These are phyloP conservation scores for Penicillium manginii DNA, from an alignment of 495 filamentous ascomycete species.

Conservation along the genomic window DNA sequence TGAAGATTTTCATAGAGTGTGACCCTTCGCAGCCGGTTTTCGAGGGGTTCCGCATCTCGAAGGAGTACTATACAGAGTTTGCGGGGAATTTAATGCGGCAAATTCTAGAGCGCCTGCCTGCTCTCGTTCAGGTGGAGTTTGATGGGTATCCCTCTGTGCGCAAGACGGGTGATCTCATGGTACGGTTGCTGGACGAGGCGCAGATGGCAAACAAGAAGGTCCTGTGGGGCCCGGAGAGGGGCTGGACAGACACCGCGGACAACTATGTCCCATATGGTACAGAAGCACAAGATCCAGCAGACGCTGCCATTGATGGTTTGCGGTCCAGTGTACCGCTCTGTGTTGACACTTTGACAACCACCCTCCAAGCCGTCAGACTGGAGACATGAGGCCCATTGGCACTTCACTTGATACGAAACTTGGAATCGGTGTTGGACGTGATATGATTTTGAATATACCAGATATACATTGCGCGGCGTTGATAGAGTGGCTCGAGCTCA, in stretches of 20 bases:
- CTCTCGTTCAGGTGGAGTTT: constrained; percentile 67
- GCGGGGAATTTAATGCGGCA: constrained; percentile 58
- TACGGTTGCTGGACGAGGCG: constrained; percentile 62
- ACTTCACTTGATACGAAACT: background rate
- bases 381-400: constrained; percentile 13
- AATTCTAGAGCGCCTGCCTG: constrained; percentile 63
- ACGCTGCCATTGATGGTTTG: constrained; percentile 23
- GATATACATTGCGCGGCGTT: constrained; percentile 26
- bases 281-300: constrained; percentile 7
- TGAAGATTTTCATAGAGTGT: constrained; percentile 78
- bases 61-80: constrained; percentile 78
- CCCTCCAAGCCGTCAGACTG: constrained; percentile 21
- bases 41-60: constrained; percentile 68
- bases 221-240: constrained; percentile 70
- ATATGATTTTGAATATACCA: constrained; percentile 17
- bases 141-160: constrained; percentile 75
- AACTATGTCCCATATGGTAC: constrained; percentile 34
- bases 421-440: constrained; percentile 5
- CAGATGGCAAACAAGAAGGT: constrained; percentile 55
- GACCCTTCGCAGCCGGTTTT: constrained; percentile 77
- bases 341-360: constrained; percentile 22
- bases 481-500: background rate
- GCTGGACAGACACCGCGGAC: constrained; percentile 56
- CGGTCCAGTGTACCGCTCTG: constrained; percentile 11
- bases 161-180: constrained; percentile 70